Base-by-base conservation (phyloP, 2,329 filamentous ascomycete genomes). In the Pyrenophora tritici-repentis region DNA sequence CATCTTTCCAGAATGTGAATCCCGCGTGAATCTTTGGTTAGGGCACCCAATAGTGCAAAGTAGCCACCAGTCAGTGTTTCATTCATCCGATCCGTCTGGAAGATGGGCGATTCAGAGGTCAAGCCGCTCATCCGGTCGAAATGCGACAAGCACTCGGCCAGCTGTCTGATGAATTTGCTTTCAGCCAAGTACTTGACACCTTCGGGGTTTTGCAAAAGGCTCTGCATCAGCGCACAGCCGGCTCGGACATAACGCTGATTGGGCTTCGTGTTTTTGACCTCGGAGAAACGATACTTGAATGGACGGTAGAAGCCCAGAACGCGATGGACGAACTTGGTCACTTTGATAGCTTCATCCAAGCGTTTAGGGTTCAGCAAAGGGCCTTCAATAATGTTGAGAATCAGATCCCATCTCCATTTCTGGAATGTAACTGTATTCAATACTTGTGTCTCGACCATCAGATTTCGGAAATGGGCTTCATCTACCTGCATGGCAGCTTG, bases 371-470 rank as follows among this genome's bases (percentile, higher is more conserved):
- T 96, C 18, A 91, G 88, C 17, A 99, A 76, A 1, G 95, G 94
- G 0, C 94, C 95, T 69, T 97, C 93, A 31, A 99, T 92, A 44
- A 97, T 86, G 63, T 87, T 89, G 51, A 92, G 83, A 35, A 99
- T 91, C 32, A 96, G 79, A 55, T 96, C 91, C 94, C 95, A 99
- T 69, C 96, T 93, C 94, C 94, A 99, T 72, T 99, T 99, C 33
- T 86, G 81, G 66, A 89, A 96, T 62, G 96, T 97, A 55, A 91
- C 91, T 53, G 90, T 94, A 56, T 88, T 90, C 38, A 97, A 78
- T 2, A 99, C 91, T 47, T 91, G 86, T 3, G 90, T 94, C 54
- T 97, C 89, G 14, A 91, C 71, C 67, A 88, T 81, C 22, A 84
- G 76, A 47, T 79, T 80, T 35, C 85, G 79, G 61, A 88, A 88